Evolutionary conservation across 306 rosid species (phyloP), one percentile per base, ranked within the genome.

Genomic region (Dryas drummondii): DNA sequence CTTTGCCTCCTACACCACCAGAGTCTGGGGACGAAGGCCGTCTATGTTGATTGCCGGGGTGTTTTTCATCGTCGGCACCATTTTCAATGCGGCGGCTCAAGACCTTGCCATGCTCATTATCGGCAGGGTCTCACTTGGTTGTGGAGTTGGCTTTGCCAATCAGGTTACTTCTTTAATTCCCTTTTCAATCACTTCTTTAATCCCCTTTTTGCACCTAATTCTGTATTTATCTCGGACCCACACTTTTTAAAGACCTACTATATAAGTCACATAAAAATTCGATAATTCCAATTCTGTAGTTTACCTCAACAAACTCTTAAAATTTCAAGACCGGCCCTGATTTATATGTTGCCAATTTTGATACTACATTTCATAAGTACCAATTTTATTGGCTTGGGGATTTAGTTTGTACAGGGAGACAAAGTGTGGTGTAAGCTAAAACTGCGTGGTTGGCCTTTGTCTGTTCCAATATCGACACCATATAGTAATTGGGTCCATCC

Each of bases 121-220:
- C 0, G 97, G 97, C 5, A 81, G 97, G 57, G 53, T 93, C 62
- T 49, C 75, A 3, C 90, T 93, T 16, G 98, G 97, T 15, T 88
- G 87, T 26, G 96, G 96, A 2, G 98, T 93, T 65, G 98, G 97
- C 52, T 93, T 91, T 51, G 96, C 97, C 63, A 91, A 93, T 69
- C 97, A 93, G 97, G 98, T 91, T 19, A 3, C 22, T 68, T 37
- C n/a, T 26, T 13, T 56, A 0, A 0, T 68, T 17, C 3, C 26
- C 5, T 52, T 70, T 19, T 48, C 5, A 12, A 22, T 22, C 22
- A 22, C 22, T 22, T 22, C 22, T 53, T 63, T 16, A 10, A 49
- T 70, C 0, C 6, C 40, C 1, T 26, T 19, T n/a, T 12, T 3
- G 40, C 37, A 40, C 37, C 0, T 27, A 53, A 54, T 9, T 51